Evolutionary conservation across 176 grass and related monocot species (phyloP), one percentile per base, ranked within the genome.

Genomic region (Avena sativa): DNA sequence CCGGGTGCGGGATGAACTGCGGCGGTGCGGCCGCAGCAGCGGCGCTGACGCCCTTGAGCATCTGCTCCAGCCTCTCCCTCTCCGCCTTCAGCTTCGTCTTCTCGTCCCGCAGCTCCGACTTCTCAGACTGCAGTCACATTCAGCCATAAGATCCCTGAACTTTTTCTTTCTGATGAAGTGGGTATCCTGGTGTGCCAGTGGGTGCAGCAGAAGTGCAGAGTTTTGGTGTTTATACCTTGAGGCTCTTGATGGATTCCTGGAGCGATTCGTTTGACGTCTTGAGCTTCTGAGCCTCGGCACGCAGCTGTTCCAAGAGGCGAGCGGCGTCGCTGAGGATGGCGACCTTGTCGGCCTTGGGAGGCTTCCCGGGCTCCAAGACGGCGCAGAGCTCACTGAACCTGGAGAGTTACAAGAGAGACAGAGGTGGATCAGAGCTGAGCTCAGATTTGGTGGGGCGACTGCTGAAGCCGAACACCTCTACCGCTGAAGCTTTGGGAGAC

Each of bases 331-430:
- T 92, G 16, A 99, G 89, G 67, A 99, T 93, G 78, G 87, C 83
- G 0, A 94, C 70, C 85, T 99, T 99, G 85, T 99, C 94, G 1
- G 94, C 81, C 89, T 87, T 96, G 1, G 97, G 97, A 12, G 94
- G 92, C 52, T 93, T 99, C 16, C 94, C 89, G 0, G 97, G 97
- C 7, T 99, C 97, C 89, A 99, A 82, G 71, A 96, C 76, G 53
- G 89, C 90, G 47, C 94, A 97, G 6, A 99, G 89, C 80, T 99
- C 97, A 21, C 48, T 97, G 78, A 99, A 99, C 89, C 97, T 99
- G 87, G 57, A 81, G 62, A 13, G n/a, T 69, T 11, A 62, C 76
- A 84, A n/a, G 10, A 47, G 25, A 79, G 20, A 72, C 15, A 74
- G 15, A 28, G 72, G 50, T 26, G 43, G 52, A 44, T 30, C 17